Base-by-base conservation (phyloP, 371 early-diverging fungal species). In the Mucor racemosus region DNA sequence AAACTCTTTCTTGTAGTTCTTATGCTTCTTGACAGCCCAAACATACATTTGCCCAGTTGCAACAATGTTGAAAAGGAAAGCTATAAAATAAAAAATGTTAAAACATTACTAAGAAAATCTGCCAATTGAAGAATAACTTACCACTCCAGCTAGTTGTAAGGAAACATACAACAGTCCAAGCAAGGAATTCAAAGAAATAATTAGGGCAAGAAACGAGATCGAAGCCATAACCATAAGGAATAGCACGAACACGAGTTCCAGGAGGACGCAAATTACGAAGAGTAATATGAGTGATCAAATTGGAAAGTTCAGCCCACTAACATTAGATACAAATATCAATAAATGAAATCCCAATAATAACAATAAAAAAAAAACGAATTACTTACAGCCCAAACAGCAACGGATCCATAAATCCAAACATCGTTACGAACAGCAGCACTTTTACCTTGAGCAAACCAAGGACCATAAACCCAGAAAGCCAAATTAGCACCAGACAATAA, bases 21-120 rank as follows among this genome's bases (percentile, higher is more conserved):
- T 89, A 85, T 97, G 97, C 86, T 98, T 98, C 87, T 97, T 97
- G 70, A 94, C 74, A 7, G 98, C 97, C 98, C 98, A 98, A n/a
- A 93, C 36, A 72, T 91, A 93, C 95, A 97, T 96, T 79, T 97
- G 96, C 44, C 79, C 93, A 31, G 91, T 86, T 26, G 94, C 93
- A 42, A 94, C 92, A 26, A 87, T 75, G 63, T 90, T 83, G 76
- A 98, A 98, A 56, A 95, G 67, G 71, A 87, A 85, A 9, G 93
- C 90, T 78, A 80, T 65, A 46, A 67, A 62, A 0, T 33, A 39
- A 36, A 17, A 17, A 10, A 44, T 48, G 4, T 40, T 21, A 14
- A 21, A 31, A 48, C 26, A 9, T 15, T 9, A 38, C 17, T 41
- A n/a, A 15, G 3, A 26, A 26, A 26, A 26, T 26, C 3, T 26